Conservation (phyloP, 768 basidiomycete species). For the Pleurotus sapidus region DNA sequence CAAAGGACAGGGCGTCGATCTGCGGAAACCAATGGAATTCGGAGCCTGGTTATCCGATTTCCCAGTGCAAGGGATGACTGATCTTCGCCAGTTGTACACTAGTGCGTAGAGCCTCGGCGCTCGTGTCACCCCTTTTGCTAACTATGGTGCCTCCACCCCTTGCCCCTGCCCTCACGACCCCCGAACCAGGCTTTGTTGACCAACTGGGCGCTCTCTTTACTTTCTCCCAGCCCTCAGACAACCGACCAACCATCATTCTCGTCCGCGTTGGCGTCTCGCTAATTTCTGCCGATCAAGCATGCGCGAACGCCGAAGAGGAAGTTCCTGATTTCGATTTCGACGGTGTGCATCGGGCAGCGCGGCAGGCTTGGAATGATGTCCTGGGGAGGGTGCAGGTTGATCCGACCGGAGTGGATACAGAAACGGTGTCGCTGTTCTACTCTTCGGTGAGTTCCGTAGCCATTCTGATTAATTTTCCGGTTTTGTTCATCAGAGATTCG, state of each 20-base stretch:
- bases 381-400: slow-evolving; percentile 54
- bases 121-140: neutral
- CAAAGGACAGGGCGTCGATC: slow-evolving; percentile 45
- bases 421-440: slow-evolving; percentile 55
- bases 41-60: slow-evolving; percentile 53
- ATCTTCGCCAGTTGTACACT: slow-evolving; percentile 45
- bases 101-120: slow-evolving; percentile 26
- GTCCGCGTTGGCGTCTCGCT: slow-evolving; percentile 66
- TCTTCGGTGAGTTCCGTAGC: slow-evolving; percentile 40
- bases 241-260: slow-evolving; percentile 41
- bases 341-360: slow-evolving; percentile 36
- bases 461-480: too few relatives aligned
- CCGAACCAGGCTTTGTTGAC: slow-evolving; percentile 39
- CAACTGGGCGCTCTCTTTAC: slow-evolving; percentile 53
- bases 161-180: neutral
- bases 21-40: slow-evolving; percentile 48
- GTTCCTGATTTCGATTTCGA: slow-evolving; percentile 59
- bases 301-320: slow-evolving; percentile 57
- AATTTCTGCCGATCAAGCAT: slow-evolving; percentile 59
- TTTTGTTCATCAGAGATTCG: too few relatives aligned
- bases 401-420: slow-evolving; percentile 40
- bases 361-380: slow-evolving; percentile 55
- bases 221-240: slow-evolving; percentile 39
- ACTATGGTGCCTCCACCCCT: neutral
- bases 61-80: slow-evolving; percentile 42